phyloP scores from a whole-genome alignment of 352 stramenopile genomes.

The Phytophthora hybrid region DNA sequence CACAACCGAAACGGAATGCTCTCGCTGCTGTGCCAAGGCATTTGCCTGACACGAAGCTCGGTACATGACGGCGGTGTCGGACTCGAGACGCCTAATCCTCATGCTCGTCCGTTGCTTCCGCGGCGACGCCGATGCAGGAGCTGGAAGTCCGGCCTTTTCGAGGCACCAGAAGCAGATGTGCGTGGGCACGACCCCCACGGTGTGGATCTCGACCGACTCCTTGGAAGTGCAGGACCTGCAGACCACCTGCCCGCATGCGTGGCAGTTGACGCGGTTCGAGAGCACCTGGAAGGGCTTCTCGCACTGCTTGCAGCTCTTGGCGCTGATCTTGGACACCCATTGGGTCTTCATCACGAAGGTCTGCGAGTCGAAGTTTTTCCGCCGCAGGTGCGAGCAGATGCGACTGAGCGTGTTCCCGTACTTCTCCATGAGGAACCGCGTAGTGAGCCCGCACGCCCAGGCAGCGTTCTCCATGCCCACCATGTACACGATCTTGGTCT shows the following conservation, averaged over 20 bases:
- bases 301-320: constrained; percentile 44
- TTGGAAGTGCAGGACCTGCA: constrained; percentile 44
- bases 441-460: constrained; percentile 33
- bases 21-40: not conserved
- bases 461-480: constrained; percentile 48
- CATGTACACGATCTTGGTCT: constrained; percentile 67
- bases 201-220: constrained; percentile 43
- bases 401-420: constrained; percentile 45
- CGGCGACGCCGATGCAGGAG: constrained; percentile 17
- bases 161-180: constrained; percentile 46
- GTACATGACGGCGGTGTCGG: constrained; percentile 27
- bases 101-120: constrained; percentile 17
- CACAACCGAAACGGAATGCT: constrained; percentile 29
- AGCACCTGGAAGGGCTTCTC: constrained; percentile 45
- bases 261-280: constrained; percentile 49
- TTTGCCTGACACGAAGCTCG: constrained; percentile 4
- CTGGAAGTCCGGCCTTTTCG: constrained; percentile 33
- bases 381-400: constrained; percentile 54
- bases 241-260: constrained; percentile 47
- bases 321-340: constrained; percentile 39
- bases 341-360: constrained; percentile 52
- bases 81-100: constrained; percentile 24
- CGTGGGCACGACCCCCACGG: constrained; percentile 36
- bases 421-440: constrained; percentile 49
- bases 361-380: constrained; percentile 48